Percentiles rank a stretch among this genome's conserved stretches.
Conservation (phyloP, 495 filamentous ascomycete genomes). For the Penicillium longicatenatum region DNA sequence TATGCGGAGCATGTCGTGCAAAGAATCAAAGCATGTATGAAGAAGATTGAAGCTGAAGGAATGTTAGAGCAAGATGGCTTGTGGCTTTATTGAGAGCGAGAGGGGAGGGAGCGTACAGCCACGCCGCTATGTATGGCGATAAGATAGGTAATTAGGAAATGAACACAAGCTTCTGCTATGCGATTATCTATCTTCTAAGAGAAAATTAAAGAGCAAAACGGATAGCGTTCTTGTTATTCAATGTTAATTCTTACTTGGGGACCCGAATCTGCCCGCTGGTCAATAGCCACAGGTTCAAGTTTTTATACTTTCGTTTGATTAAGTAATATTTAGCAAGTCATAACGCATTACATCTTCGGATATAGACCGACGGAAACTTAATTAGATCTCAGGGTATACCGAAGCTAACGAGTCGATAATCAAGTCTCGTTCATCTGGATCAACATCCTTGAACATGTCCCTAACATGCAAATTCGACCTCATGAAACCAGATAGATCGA, state of each 20-base stretch:
- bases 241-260: no score
- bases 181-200: no score
- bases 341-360: background rate
- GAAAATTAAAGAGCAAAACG: no score
- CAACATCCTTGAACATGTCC: conserved; percentile 18
- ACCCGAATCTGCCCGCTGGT: no score
- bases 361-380: background rate
- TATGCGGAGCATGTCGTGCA: conserved; percentile 31
- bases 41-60: conserved; percentile 26
- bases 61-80: conserved; percentile 28
- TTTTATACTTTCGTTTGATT: background rate
- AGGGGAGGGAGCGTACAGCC: no score
- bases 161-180: no score
- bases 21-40: conserved; percentile 29
- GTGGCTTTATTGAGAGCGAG: conserved; percentile 12
- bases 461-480: conserved; percentile 18
- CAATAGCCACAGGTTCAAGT: background rate
- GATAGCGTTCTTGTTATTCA: no score
- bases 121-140: no score
- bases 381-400: background rate
- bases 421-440: conserved; percentile 16
- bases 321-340: background rate
- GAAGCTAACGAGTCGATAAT: conserved; percentile 18
- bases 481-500: conserved; percentile 12
- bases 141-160: no score